Conservation (phyloP, 83 land plant species). For the Isoetes engelmannii region DNA sequence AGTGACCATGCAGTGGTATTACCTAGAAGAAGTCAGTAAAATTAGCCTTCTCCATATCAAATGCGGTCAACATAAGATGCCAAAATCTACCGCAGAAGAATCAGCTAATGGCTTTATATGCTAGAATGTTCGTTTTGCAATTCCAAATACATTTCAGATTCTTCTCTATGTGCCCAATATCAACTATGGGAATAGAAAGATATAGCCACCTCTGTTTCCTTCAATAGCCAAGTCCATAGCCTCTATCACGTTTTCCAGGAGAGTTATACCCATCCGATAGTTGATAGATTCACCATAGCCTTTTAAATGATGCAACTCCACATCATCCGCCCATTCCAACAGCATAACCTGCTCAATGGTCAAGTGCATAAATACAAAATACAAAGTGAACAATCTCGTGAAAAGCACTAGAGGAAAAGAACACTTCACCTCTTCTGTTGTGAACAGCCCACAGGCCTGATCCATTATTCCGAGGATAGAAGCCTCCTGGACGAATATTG, state of each 20-base stretch:
- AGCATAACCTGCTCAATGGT: constrained; percentile 43
- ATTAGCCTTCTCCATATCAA: too few relatives aligned
- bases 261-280: constrained; percentile 86
- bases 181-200: background rate
- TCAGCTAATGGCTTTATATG: too few relatives aligned
- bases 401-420: background rate
- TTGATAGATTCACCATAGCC: constrained; percentile 89
- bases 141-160: background rate
- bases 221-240: constrained; percentile 77
- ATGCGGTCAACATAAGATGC: too few relatives aligned
- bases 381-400: background rate
- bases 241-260: constrained; percentile 63
- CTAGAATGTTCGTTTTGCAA: background rate
- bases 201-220: constrained; percentile 46
- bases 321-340: constrained; percentile 94
- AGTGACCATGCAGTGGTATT: constrained; percentile 30
- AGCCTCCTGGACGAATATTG: constrained; percentile 53
- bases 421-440: constrained; percentile 47
- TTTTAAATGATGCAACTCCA: constrained; percentile 70
- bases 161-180: background rate
- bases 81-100: too few relatives aligned
- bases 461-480: constrained; percentile 62
- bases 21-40: constrained; percentile 30
- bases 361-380: background rate
- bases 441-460: constrained; percentile 81